Evolutionary conservation across 371 early-diverging fungal genomes (phyloP), one percentile per base, ranked within the genome.

Genomic region (Massospora cicadina): DNA sequence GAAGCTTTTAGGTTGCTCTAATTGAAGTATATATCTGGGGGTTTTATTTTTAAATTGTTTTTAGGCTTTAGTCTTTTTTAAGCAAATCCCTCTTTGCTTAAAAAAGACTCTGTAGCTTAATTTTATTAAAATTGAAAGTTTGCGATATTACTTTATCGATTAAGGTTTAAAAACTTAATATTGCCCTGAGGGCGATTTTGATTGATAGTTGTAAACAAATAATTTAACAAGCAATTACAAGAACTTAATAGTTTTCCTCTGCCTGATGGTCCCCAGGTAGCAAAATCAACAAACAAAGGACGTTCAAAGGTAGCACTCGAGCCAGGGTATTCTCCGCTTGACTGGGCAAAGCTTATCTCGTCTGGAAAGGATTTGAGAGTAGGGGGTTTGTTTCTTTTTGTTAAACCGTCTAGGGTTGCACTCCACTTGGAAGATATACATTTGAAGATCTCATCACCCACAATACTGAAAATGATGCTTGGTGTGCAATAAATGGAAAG

Each of bases 401-500:
- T 53, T 53, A 23, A 24, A 1, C 56, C 54, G 32, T 64, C 58
- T 69, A 82, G 82, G 84, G 86, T 5, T 84, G 81, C 10, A 33
- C 69, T 21, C 69, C 71, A 53, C 64, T 83, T 26, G 78, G 76
- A 1, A 71, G 83, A 64, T 84, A 79, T 70, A 88, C 91, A 1
- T 71, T 84, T 29, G 81, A 82, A 7, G 94, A 97, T 33, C 66
- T 98, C 25, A 78, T 81, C 28, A 67, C 76, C 58, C 98, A 98
- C 74, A 85, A 79, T 55, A 78, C 79, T 53, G 68, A 71, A 62
- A 83, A 86, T 27, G 95, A 97, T 74, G 82, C 87, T 63, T 98
- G 99, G 98, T 91, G 94, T 66, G 88, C 90, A 21, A 75, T 97
- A 55, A 79, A 83, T 25, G 93, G 93, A 32, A 89, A 88, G 68